These are phyloP conservation scores for Chaetomiaceae sp. DNA, from an alignment of 2,329 filamentous ascomycete genomes.

Conservation along the genomic window DNA sequence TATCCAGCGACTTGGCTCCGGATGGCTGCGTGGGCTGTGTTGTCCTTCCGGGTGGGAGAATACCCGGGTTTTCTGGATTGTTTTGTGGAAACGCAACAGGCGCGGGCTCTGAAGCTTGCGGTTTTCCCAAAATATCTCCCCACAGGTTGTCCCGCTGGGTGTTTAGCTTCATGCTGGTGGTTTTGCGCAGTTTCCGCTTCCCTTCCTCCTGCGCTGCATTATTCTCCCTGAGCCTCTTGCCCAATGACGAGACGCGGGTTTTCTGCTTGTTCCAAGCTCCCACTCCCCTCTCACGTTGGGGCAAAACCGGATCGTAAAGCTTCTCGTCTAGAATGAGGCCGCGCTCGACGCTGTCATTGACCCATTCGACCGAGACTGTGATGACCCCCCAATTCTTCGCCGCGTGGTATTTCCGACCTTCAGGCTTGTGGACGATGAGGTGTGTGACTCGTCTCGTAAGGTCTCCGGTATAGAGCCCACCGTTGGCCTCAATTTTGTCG, in stretches of 20 bases:
- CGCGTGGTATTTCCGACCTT: constrained; percentile 85
- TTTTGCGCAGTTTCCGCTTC: constrained; percentile 78
- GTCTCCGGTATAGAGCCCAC: constrained; percentile 82
- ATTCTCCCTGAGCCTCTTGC: constrained; percentile 56
- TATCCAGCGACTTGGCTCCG: constrained; percentile 19
- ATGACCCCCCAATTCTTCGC: constrained; percentile 79
- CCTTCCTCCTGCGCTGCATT: constrained; percentile 50
- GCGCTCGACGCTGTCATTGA: constrained; percentile 73
- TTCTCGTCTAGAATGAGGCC: constrained; percentile 88
- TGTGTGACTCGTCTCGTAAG: constrained; percentile 83
- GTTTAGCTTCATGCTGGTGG: constrained; percentile 77
- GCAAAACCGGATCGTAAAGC: constrained; percentile 73
- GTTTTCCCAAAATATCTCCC: constrained; percentile 72
- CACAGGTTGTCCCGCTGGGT: constrained; percentile 81
- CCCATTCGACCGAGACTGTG: constrained; percentile 79
- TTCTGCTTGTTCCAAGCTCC: constrained; percentile 67
- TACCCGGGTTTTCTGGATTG: not conserved
- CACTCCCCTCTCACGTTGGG: constrained; percentile 65
- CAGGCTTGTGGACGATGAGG: constrained; percentile 71
- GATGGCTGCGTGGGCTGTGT: constrained; percentile 5
- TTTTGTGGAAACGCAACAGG: not conserved
- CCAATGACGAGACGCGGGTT: constrained; percentile 43
- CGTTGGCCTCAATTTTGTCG: constrained; percentile 61
- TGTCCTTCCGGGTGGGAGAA: not conserved
- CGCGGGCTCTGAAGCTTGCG: constrained; percentile 31